Base-by-base conservation (phyloP, 495 filamentous ascomycete genomes). In the Parathielavia appendiculata region DNA sequence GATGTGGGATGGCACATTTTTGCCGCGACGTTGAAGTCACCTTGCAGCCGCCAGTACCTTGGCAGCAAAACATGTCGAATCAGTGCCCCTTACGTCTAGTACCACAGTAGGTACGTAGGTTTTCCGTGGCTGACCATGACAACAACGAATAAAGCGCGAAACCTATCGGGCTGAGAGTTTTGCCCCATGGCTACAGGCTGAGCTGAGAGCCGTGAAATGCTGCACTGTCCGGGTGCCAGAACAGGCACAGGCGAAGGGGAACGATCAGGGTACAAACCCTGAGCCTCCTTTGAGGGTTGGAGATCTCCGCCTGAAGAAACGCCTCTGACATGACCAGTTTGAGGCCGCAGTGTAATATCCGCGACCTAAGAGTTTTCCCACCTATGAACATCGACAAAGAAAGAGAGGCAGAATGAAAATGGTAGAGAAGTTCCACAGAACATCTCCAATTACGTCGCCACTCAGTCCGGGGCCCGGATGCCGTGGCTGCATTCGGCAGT, bases 401-500 rank as follows among this genome's bases (percentile, higher is more conserved):
- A 41, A 53, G 5, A 20, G 51, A 34, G 36, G 51, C 44, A 16
- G 17, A 17, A 30, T 30, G 41, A 32, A 51, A 51, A 8, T 20
- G 34, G 32, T 4, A 35, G 11, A 35, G 52, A 54, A 54, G 16
- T 20, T 34, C 12, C 1, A 51, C 40, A 57, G 30, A 54, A 56
- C 13, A 56, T 11, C 32, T 51, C 34, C 34, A 40, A 48, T 32
- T 34, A 7, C 54, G 1, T 22, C 10, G 14, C 48, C 49, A 49
- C 56, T 38, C 45, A 40, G 35, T 48, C 59, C 61, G 61, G 51
- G 11, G 26, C 26, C 20, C 22, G 35, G 7, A 48, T 51, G 45
- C 66, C 61, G 66, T 62, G 49, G 50, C 63, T 64, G 66, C 59
- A 69, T 69, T 64, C 58, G 59, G 64, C 22, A 65, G 54, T 58